A percentile compares a stretch with the other conserved stretches of the same genome.
Conservation (phyloP, 140 eudicot species). For the Oenanthe javanica region DNA sequence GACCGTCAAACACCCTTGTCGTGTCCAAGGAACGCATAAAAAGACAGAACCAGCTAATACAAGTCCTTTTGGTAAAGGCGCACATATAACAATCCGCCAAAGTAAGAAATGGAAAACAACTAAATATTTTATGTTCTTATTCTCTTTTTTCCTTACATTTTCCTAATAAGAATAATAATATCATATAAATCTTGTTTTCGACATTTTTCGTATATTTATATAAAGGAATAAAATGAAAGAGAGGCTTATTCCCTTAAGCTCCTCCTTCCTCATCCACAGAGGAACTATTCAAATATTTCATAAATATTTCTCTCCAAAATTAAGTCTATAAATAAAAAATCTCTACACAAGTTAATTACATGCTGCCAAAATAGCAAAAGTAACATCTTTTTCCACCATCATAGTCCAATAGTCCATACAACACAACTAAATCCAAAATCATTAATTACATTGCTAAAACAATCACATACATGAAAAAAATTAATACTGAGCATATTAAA, state of each 20-base stretch:
- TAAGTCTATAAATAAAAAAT: conserved; percentile 14
- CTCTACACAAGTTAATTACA: conserved; percentile 14
- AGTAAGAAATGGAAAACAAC: background rate
- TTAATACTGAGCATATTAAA: background rate
- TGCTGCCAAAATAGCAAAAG: conserved; percentile 9
- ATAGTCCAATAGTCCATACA: background rate
- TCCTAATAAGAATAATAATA: background rate
- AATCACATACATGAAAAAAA: background rate
- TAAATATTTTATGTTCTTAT: background rate
- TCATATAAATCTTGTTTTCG: background rate
- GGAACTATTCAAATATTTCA: background rate
- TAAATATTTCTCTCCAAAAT: conserved; percentile 13
- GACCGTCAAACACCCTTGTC: background rate
- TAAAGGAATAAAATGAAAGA: conserved; percentile 15
- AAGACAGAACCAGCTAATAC: conserved; percentile 10
- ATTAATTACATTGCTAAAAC: conserved; percentile 1
- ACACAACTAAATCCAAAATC: background rate
- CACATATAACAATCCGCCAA: conserved; percentile 6
- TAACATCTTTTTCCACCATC: background rate
- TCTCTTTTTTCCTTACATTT: conserved; percentile 14
- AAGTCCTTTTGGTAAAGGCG: conserved; percentile 1
- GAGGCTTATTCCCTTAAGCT: background rate
- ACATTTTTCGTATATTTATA: background rate
- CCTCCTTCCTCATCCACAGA: background rate
- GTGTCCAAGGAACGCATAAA: conserved; percentile 7